Evolutionary conservation across 2,329 filamentous ascomycete species (phyloP).

Genomic region (Metarhizium anisopliae): DNA sequence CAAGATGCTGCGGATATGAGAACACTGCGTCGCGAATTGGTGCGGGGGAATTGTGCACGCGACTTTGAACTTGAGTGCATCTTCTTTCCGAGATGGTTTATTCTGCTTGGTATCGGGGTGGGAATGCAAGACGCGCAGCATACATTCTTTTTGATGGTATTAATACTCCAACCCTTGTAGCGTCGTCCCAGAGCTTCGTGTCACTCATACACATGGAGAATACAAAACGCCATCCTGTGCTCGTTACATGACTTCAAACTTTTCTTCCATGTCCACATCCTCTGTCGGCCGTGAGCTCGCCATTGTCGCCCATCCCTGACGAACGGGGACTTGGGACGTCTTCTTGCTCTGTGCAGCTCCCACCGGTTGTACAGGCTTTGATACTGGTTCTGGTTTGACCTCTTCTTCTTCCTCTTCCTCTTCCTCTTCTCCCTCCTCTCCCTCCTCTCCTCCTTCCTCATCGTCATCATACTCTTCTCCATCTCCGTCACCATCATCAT

Average conservation of each 20-base stretch:
- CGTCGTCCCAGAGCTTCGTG: not conserved
- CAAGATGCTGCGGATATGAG: too few relatives aligned
- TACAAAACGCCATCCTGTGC: not conserved
- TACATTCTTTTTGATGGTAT: too few relatives aligned
- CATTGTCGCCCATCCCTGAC: conserved; percentile 22
- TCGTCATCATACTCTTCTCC: conserved; percentile 25
- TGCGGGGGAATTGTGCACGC: too few relatives aligned
- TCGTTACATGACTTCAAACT: conserved; percentile 22
- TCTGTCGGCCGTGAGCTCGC: conserved; percentile 14
- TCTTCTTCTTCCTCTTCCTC: conserved; percentile 12
- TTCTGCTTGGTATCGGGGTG: too few relatives aligned
- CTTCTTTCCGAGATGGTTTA: not conserved
- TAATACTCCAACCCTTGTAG: too few relatives aligned
- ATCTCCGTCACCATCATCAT: conserved; percentile 31
- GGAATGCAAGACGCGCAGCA: too few relatives aligned
- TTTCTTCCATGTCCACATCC: conserved; percentile 23
- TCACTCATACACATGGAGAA: not conserved
- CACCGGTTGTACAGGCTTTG: conserved; percentile 1
- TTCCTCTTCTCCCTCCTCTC: conserved; percentile 1
- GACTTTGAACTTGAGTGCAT: not conserved
- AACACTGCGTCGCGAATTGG: too few relatives aligned
- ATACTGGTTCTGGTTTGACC: conserved; percentile 8
- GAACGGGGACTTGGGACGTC: conserved; percentile 12
- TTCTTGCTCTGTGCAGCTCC: conserved; percentile 7
- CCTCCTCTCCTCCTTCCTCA: conserved; percentile 19